Evolutionary conservation across 495 filamentous ascomycete species (phyloP).

Genomic region (Penicillium paradoxum): DNA sequence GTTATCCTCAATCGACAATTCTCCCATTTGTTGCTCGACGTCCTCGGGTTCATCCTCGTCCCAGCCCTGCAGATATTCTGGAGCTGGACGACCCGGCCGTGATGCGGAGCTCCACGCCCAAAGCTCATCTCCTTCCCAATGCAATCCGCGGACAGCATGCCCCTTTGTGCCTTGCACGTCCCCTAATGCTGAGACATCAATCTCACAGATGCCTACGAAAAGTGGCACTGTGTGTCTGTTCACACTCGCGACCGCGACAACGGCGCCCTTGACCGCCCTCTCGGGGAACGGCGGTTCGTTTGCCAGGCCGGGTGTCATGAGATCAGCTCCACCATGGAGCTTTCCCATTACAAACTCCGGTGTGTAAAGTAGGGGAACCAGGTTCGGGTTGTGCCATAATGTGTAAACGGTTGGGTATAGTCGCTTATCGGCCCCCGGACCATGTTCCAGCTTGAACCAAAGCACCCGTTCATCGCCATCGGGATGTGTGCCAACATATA

Average conservation of each 20-base stretch:
- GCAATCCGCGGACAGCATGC: slow-evolving; percentile 60
- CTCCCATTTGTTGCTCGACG: slow-evolving; percentile 37
- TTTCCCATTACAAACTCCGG: slow-evolving; percentile 59
- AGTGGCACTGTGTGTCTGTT: slow-evolving; percentile 58
- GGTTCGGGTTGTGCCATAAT: slow-evolving; percentile 57
- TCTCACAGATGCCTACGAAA: slow-evolving; percentile 62
- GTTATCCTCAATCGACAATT: slow-evolving; percentile 36
- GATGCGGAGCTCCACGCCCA: slow-evolving; percentile 60
- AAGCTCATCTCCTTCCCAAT: slow-evolving; percentile 72
- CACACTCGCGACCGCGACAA: slow-evolving; percentile 62
- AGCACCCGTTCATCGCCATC: slow-evolving; percentile 59
- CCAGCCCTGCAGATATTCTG: slow-evolving; percentile 48
- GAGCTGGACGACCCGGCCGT: slow-evolving; percentile 46
- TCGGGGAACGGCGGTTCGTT: slow-evolving; percentile 64
- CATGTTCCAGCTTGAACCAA: slow-evolving; percentile 65
- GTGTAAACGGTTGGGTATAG: slow-evolving; percentile 69
- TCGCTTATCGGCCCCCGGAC: slow-evolving; percentile 39
- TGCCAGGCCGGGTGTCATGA: slow-evolving; percentile 72
- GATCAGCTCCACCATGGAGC: slow-evolving; percentile 59
- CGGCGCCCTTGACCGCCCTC: slow-evolving; percentile 54
- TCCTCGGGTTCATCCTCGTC: slow-evolving; percentile 35
- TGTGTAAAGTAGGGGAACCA: slow-evolving; percentile 62
- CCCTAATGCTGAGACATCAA: slow-evolving; percentile 55
- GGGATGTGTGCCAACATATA: slow-evolving; percentile 58
- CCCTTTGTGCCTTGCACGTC: slow-evolving; percentile 62